These are phyloP conservation scores for Gracilaria gracilis DNA, from an alignment of 23 red algal species.

Conservation along the genomic window DNA sequence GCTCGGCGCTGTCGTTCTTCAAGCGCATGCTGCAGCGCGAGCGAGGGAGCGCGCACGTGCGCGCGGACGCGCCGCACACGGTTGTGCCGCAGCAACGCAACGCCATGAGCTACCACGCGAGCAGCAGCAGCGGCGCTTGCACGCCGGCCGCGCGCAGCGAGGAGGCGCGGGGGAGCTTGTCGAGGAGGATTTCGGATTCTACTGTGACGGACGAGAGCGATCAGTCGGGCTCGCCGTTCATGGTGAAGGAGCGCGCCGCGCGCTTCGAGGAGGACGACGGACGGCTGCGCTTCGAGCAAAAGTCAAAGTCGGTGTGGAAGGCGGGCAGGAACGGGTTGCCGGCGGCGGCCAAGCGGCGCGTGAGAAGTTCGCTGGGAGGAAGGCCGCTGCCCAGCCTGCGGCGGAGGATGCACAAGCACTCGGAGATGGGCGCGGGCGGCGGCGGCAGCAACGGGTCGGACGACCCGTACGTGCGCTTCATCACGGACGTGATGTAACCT, in stretches of 20 bases:
- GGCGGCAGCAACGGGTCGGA: not conserved
- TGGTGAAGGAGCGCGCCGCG: not conserved
- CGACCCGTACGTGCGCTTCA: conserved; percentile 51
- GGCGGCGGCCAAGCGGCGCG: not conserved
- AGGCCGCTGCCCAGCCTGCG: not conserved
- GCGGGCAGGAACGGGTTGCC: not conserved
- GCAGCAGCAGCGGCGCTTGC: too few species aligned
- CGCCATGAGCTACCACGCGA: not conserved
- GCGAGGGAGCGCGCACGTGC: too few species aligned
- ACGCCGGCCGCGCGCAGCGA: too few species aligned
- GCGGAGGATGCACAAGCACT: not conserved
- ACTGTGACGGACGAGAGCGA: conserved; percentile 43
- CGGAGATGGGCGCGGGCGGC: not conserved
- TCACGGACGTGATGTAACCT: conserved; percentile 13
- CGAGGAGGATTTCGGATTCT: not conserved
- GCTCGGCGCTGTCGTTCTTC: conserved; percentile 8
- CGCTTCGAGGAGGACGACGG: not conserved
- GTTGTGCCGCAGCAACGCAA: not conserved
- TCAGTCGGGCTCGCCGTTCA: not conserved
- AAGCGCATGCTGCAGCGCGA: conserved; percentile 9
- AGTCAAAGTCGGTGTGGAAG: conserved; percentile 1
- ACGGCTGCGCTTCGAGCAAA: not conserved
- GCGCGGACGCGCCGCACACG: not conserved
- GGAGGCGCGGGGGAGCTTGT: not conserved
- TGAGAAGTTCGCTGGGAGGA: conserved; percentile 4